Conservation (phyloP, 495 filamentous ascomycete species). For the Penicillium pancosmium region DNA sequence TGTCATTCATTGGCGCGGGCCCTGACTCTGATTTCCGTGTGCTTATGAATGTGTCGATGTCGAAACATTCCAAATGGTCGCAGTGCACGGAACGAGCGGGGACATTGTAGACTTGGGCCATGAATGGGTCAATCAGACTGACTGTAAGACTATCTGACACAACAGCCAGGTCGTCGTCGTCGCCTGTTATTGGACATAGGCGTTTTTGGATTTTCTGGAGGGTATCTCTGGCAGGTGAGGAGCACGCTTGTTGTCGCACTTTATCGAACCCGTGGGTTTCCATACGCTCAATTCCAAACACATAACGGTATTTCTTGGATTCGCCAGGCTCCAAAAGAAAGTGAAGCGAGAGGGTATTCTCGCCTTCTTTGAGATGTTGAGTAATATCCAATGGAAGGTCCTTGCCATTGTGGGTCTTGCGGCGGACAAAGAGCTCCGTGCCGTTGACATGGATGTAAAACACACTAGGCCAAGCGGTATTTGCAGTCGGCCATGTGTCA, state of each 20-base stretch:
- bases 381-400: slow-evolving; percentile 78
- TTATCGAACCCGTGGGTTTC: slow-evolving; percentile 53
- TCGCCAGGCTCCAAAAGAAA: slow-evolving; percentile 47
- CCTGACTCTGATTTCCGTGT: slow-evolving; percentile 56
- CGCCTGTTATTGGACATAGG: slow-evolving; percentile 38
- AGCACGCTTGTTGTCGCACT: slow-evolving; percentile 47
- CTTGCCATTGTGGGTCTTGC: slow-evolving; percentile 70
- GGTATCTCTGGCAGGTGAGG: slow-evolving; percentile 30
- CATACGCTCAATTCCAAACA: slow-evolving; percentile 64
- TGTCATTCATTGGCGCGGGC: slow-evolving; percentile 64
- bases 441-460: slow-evolving; percentile 73
- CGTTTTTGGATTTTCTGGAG: slow-evolving; percentile 40
- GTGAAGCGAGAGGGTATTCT: slow-evolving; percentile 61
- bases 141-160: slow-evolving; percentile 66
- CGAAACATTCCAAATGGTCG: slow-evolving; percentile 82
- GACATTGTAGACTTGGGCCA: slow-evolving; percentile 63
- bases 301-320: slow-evolving; percentile 42
- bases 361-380: slow-evolving; percentile 46
- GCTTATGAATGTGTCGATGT: slow-evolving; percentile 76
- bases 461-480: slow-evolving; percentile 72
- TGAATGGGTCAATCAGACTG: slow-evolving; percentile 77
- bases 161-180: slow-evolving; percentile 75
- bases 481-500: slow-evolving; percentile 59
- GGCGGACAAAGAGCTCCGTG: slow-evolving; percentile 55
- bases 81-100: slow-evolving; percentile 68